Base-by-base conservation (phyloP, 345 rosid species). In the Heritiera littoralis region DNA sequence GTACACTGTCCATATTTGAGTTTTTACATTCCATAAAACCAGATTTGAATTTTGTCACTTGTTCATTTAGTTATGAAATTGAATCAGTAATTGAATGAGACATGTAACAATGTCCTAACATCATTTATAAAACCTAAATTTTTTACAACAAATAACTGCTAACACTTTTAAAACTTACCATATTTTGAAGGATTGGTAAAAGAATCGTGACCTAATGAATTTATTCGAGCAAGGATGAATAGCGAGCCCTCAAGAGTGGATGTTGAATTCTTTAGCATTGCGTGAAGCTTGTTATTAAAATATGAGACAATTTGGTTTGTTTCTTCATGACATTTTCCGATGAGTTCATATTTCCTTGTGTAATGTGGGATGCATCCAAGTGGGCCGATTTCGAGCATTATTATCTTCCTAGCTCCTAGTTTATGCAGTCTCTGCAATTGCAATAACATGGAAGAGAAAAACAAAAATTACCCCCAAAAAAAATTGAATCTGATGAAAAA, bases 281-380 rank as follows among this genome's bases (percentile, higher is more conserved):
- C 38, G 15, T 78, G 75, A 59, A 88, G 89, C 60, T 49, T 45
- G 6, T 35, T 40, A 69, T 87, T 90, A 74, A 86, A 87, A 41
- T 65, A 18, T 1, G 77, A 28, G 0, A 82, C 83, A 1, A 83
- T 46, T 61, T 77, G 75, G 79, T 88, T 88, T 3, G 70, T 8
- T 54, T 81, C 84, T 46, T 86, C 84, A 3, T 40, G 80, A 10
- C 90, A 90, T 49, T 63, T 56, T 13, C 89, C 87, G 0, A 20
- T 60, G 71, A 77, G 81, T 18, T 70, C 40, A 7, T 76, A 35
- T 20, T 59, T 80, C 74, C 76, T 86, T 6, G 85, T 60, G 1
- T 87, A 63, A 0, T 75, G 69, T 2, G 90, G 90, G 40, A 85
- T 81, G 87, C 91, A 88, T 3, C 90, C 89, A 0, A 90, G 80